Evolutionary conservation across 2,329 filamentous ascomycete species (phyloP), one percentile per base, ranked within the genome.

Genomic region (Penicillium sp.): DNA sequence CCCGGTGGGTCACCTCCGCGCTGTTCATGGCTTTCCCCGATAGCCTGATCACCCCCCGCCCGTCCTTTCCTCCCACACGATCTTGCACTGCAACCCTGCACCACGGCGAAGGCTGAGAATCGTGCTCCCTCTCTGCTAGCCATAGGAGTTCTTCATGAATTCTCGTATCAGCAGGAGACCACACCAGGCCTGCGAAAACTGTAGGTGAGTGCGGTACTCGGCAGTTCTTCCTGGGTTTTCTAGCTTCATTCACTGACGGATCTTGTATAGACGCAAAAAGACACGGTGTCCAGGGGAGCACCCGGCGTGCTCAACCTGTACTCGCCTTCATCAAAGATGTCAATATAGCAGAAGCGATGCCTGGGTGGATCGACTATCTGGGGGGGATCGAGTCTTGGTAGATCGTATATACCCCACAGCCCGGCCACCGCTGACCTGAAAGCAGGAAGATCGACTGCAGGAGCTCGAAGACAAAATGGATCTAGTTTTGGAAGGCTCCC

Each of bases 381-480:
- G 44, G 63, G 63, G 31, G 63, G 63, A 58, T 70, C 70, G 56
- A 69, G 74, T 66, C 7, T 43, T 39, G 39, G 33, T 36, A 32
- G 14, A 36, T n/a, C 8, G 20, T 16, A 5, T 7, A 4, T n/a
- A 26, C 11, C 13, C 3, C 7, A 17, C 7, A 29, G 16, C 3
- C 7, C 8, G 14, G 7, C 5, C 17, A 15, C n/a, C 2, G 23
- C 32, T 43, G 16, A 41, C 10, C 33, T 20, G 1, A 17, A n/a
- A 35, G 3, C 29, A 76, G 73, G 71, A 73, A 49, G 71, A 75
- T 56, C 65, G 73, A 51, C 57, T 76, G 21, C 69, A 69, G 15
- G 65, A 70, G 36, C 49, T 76, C 18, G 73, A 76, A 57, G 71
- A 74, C 54, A 76, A 76, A 49, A 64, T 76, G 41, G 70, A 76